Base-by-base conservation (phyloP, 768 basidiomycete species). In the Pisolithus marmoratus region DNA sequence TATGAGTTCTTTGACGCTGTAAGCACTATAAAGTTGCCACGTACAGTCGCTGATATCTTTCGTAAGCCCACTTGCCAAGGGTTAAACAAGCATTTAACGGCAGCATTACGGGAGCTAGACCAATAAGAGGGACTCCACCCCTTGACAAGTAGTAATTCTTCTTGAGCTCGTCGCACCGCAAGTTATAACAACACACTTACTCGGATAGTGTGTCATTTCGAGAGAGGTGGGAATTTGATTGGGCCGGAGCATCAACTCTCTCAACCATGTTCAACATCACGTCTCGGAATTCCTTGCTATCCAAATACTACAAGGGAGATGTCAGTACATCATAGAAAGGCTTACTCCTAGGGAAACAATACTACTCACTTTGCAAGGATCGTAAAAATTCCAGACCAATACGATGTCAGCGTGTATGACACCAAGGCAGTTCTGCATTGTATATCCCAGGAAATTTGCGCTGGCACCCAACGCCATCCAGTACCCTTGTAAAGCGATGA, bases 391-490 rank as follows among this genome's bases (percentile, higher is more conserved):
- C 61, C 62, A 62, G 15, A 55, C 43, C 0, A 20, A 15, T 29
- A 62, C 49, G 14, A 63, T 60, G 31, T 62, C 61, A 4, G 50
- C 22, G 37, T 62, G 60, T 22, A 62, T 53, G 11, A 58, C 50
- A 37, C 45, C 22, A 14, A 62, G 37, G 38, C 58, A 59, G 15
- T 51, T 36, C 24, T 14, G 6, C 19, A 62, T 43, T 15, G 41
- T 47, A 22, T 47, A 41, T 0, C 54, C 54, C 1, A 14, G 23
- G 44, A 62, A 62, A 14, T 57, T 17, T 11, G 42, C 20, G 22
- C 48, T 51, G 2, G 62, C 48, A 5, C 40, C 52, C 12, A 62
- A 43, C 5, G 26, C 48, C n/a, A 27, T 44, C 61, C 61, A 62
- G 43, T 63, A 62, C 42, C 38, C 61, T 62, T 29, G 11, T 6